Conservation (phyloP, 768 basidiomycete genomes). For the Daedalea quercina region DNA sequence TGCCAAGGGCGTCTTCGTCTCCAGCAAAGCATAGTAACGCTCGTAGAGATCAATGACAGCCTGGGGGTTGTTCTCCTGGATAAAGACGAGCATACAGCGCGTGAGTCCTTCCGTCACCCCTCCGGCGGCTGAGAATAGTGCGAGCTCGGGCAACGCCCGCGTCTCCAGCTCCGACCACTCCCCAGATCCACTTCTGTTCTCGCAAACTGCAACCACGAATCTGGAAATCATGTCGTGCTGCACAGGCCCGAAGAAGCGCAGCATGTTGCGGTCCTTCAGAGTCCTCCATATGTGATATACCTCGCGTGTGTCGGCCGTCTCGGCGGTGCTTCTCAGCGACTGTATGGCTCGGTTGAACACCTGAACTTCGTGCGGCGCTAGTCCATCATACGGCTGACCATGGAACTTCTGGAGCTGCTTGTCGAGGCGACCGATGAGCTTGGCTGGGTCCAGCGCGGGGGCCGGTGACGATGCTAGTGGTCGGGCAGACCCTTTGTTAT, state of each 20-base stretch:
- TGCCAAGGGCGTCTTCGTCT: conserved; percentile 12
- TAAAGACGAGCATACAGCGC: conserved; percentile 8
- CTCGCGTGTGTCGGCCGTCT: conserved; percentile 25
- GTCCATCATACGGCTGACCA: neutral
- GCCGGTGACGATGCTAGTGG: neutral
- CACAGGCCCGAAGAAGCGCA: conserved; percentile 37
- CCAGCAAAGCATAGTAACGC: conserved; percentile 14
- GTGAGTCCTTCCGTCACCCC: conserved; percentile 28
- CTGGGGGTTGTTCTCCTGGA: conserved; percentile 16
- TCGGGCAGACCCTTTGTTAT: neutral
- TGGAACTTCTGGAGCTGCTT: conserved; percentile 6
- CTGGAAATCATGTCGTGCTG: conserved; percentile 35
- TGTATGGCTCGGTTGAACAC: conserved; percentile 31
- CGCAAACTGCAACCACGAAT: conserved; percentile 22
- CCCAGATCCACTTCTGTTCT: neutral
- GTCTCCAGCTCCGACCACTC: conserved; percentile 19
- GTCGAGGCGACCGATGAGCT: conserved; percentile 4
- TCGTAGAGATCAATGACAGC: conserved; percentile 9
- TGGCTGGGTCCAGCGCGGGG: neutral
- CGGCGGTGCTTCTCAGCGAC: conserved; percentile 32
- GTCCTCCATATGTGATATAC: conserved; percentile 33
- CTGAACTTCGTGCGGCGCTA: conserved; percentile 19
- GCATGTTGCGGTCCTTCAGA: conserved; percentile 36
- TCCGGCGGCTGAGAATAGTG: conserved; percentile 38
- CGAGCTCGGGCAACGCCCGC: conserved; percentile 37